Percentiles rank a stretch among this genome's conserved stretches.
phyloP scores from a whole-genome alignment of 1,139 yeast species.

The Petasospora fabianii region DNA sequence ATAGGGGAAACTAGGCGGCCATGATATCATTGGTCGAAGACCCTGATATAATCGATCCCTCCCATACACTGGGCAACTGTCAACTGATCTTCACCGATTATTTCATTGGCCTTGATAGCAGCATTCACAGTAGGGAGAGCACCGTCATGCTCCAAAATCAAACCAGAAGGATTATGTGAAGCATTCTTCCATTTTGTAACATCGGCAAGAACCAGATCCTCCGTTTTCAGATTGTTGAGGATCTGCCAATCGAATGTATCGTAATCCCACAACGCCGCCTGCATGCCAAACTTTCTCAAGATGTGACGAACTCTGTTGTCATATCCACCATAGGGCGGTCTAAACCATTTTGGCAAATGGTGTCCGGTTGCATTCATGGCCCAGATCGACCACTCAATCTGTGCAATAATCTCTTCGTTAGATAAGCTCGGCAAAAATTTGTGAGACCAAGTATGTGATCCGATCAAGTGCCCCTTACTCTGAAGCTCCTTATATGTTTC shows the following conservation, averaged over 20 bases:
- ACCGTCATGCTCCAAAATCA: conserved; percentile 85
- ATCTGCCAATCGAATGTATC: conserved; percentile 93
- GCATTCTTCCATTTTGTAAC: conserved; percentile 47
- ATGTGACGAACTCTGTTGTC: conserved; percentile 83
- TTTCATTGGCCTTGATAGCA: conserved; percentile 53
- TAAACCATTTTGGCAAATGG: conserved; percentile 87
- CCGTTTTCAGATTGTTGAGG: conserved; percentile 41
- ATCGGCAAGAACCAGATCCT: conserved; percentile 50
- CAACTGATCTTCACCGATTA: conserved; percentile 54
- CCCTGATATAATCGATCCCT: conserved; percentile 42
- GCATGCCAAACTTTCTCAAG: conserved; percentile 81
- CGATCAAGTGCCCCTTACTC: conserved; percentile 70
- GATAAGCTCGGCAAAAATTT: conserved; percentile 71
- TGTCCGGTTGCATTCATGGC: conserved; percentile 94
- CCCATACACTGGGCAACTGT: conserved; percentile 85
- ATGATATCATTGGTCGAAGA: conserved; percentile 6
- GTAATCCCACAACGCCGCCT: conserved; percentile 85
- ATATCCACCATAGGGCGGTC: conserved; percentile 95
- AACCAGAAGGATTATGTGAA: conserved; percentile 42
- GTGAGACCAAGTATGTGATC: conserved; percentile 93
- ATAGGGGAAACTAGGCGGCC: too few species aligned
- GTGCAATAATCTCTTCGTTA: conserved; percentile 82
- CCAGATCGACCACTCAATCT: conserved; percentile 94
- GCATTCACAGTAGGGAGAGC: conserved; percentile 62
- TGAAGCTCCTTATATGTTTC: conserved; percentile 60